Evolutionary conservation across 2,329 filamentous ascomycete genomes (phyloP), one percentile per base, ranked within the genome.

Genomic region (Incumbomyces delicatus): DNA sequence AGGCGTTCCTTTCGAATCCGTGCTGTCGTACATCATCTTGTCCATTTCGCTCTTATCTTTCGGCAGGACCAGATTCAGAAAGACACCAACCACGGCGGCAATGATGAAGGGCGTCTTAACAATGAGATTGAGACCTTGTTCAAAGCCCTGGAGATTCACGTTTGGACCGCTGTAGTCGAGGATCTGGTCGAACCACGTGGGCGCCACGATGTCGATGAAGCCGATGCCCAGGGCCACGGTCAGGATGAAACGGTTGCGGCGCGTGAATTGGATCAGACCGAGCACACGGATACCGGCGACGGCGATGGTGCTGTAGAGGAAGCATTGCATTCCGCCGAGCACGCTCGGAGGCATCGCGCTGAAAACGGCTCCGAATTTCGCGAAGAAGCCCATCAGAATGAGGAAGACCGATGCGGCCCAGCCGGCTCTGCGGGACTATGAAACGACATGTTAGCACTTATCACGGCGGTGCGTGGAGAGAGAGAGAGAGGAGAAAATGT

Each of bases 241-340:
- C 10, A 92, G 73, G 57, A 92, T 85, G 67, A 92, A 92, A 18
- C 87, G 76, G 57, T 85, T 89, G 43, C 87, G 79, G 32, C 86
- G 77, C n/a, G 77, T 87, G 61, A 90, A 89, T 0, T 78, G 74
- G 2, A 85, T 77, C 14, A 78, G 77, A 2, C 77, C 72, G 52
- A 92, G 80, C 56, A 92, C 89, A 41, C 83, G 75, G 50, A 92
- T 78, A 55, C 87, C 87, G 0, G 81, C 85, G 1, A 87, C 81
- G 1, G 84, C 80, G 5, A 92, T 86, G 3, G 83, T 77, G 49
- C 74, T 75, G 67, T 89, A 92, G 17, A 92, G 73, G 63, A 92
- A 92, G 0, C 85, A 87, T 0, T 86, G 83, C 81, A 85, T 85
- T 40, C 80, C 81, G 32, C 80, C 81, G 2, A 84, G 71, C 1